These are phyloP conservation scores for Aspergillus nomiae DNA, from an alignment of 2,329 filamentous ascomycete genomes.

Conservation along the genomic window DNA sequence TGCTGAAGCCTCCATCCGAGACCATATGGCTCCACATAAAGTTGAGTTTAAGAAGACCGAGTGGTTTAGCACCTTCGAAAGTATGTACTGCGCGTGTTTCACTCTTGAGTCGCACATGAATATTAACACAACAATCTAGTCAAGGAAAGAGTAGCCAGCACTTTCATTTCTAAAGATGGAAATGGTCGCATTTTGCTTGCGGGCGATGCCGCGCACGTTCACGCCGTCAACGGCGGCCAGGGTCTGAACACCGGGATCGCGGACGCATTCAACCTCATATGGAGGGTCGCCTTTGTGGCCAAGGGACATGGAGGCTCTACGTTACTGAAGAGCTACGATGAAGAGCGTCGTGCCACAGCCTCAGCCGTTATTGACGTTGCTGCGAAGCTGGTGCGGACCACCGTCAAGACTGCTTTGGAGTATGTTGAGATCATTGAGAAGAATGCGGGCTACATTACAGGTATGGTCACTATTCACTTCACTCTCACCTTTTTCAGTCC, in stretches of 20 bases:
- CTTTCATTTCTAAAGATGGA: slow-evolving; percentile 6
- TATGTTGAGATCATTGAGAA: slow-evolving; percentile 8
- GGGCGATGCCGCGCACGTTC: slow-evolving; percentile 2
- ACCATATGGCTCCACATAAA: slow-evolving; percentile 2
- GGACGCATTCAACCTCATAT: slow-evolving; percentile 9
- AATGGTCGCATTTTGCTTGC: slow-evolving; percentile 5
- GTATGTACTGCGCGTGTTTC: not conserved
- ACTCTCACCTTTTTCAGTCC: not conserved
- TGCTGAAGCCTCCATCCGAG: not conserved
- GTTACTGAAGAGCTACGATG: slow-evolving; percentile 2
- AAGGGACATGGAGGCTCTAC: not conserved
- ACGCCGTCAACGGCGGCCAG: slow-evolving; percentile 7
- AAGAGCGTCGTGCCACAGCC: slow-evolving; percentile 4
- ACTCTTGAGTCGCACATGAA: too few relatives aligned
- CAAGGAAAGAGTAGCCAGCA: slow-evolving; percentile 3
- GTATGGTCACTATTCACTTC: not conserved
- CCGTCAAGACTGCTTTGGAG: slow-evolving; percentile 7
- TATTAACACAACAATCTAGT: not conserved
- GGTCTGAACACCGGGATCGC: slow-evolving; percentile 10
- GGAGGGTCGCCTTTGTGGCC: not conserved
- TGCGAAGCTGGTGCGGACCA: slow-evolving; percentile 5
- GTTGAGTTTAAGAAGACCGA: slow-evolving; percentile 1
- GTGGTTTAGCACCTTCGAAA: slow-evolving; percentile 8
- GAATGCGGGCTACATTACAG: slow-evolving; percentile 7
- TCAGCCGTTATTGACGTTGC: slow-evolving; percentile 4